Evolutionary conservation across 2,329 filamentous ascomycete species (phyloP).

Genomic region (Verticillium longisporum): DNA sequence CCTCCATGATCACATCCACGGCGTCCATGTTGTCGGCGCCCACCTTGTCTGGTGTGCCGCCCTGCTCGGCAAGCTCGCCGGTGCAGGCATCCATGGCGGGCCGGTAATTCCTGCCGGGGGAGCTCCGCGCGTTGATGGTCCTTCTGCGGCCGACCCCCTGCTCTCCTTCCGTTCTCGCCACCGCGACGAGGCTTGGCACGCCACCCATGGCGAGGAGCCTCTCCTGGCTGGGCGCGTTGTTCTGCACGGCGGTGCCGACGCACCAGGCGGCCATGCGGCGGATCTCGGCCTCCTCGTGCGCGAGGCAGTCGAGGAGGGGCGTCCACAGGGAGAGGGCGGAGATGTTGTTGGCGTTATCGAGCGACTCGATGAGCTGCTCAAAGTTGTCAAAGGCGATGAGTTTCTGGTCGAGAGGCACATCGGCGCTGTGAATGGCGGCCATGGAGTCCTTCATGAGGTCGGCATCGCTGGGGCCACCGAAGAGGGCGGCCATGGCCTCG

Average conservation of each 20-base stretch:
- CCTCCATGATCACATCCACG: conserved; percentile 68
- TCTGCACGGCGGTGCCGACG: conserved; percentile 90
- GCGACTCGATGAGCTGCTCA: conserved; percentile 81
- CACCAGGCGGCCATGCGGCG: conserved; percentile 90
- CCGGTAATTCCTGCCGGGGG: conserved; percentile 82
- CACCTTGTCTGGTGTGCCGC: conserved; percentile 52
- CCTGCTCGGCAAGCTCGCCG: conserved; percentile 50
- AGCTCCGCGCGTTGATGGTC: conserved; percentile 83
- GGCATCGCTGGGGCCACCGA: conserved; percentile 82
- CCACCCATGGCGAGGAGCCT: conserved; percentile 56
- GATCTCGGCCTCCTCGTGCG: conserved; percentile 62
- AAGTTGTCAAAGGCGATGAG: conserved; percentile 89
- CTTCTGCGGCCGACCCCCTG: conserved; percentile 68
- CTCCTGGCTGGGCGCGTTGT: conserved; percentile 83
- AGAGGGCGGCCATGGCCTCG: conserved; percentile 64
- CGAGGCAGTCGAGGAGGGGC: conserved; percentile 66
- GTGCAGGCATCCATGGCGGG: conserved; percentile 67
- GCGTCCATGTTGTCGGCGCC: conserved; percentile 84
- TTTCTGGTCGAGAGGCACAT: conserved; percentile 66
- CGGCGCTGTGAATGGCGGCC: conserved; percentile 60
- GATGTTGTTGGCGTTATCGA: conserved; percentile 97
- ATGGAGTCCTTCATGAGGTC: conserved; percentile 87
- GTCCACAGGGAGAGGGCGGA: conserved; percentile 73
- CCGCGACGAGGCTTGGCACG: conserved; percentile 59
- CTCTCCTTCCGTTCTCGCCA: conserved; percentile 56